Evolutionary conservation across 202 grass and related monocot genomes (phyloP).

Genomic region (Elaeis oleifera): DNA sequence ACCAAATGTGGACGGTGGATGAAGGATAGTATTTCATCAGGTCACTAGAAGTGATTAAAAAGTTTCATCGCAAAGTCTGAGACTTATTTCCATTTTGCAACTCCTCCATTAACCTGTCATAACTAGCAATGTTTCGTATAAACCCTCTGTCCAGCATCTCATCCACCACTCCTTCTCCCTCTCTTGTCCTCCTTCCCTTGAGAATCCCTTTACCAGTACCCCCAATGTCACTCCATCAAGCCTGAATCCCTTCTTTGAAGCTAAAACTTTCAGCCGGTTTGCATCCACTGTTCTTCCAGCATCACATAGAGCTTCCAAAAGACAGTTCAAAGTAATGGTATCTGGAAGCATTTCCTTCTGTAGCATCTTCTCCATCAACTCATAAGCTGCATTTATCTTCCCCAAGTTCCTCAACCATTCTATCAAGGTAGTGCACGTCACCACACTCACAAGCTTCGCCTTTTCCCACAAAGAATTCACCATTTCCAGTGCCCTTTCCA

Average conservation of each 20-base stretch:
- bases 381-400: conserved; percentile 35
- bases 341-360: conserved; percentile 47
- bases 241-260: conserved; percentile 51
- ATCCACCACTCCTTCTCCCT: conserved; percentile 58
- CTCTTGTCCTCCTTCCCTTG: conserved; percentile 45
- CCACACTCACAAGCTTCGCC: conserved; percentile 31
- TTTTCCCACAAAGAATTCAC: conserved; percentile 45
- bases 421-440: conserved; percentile 50
- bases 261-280: conserved; percentile 36
- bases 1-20: too few species aligned
- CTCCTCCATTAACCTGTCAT: conserved; percentile 54
- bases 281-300: conserved; percentile 46
- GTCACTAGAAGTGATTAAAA: too few species aligned
- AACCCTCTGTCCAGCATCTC: conserved; percentile 78
- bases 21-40: too few species aligned
- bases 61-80: not conserved
- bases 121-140: conserved; percentile 69
- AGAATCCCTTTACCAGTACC: conserved; percentile 67
- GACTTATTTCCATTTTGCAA: conserved; percentile 26
- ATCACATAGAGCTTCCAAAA: conserved; percentile 65
- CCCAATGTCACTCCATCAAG: conserved; percentile 43
- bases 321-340: conserved; percentile 47
- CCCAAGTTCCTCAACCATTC: conserved; percentile 38
- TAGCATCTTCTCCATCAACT: conserved; percentile 48
- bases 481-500: conserved; percentile 49